A percentile compares a stretch with the other conserved stretches of the same genome.
These are phyloP conservation scores for Blastobotrys parvus DNA, from an alignment of 805 yeast genomes.

Conservation along the genomic window DNA sequence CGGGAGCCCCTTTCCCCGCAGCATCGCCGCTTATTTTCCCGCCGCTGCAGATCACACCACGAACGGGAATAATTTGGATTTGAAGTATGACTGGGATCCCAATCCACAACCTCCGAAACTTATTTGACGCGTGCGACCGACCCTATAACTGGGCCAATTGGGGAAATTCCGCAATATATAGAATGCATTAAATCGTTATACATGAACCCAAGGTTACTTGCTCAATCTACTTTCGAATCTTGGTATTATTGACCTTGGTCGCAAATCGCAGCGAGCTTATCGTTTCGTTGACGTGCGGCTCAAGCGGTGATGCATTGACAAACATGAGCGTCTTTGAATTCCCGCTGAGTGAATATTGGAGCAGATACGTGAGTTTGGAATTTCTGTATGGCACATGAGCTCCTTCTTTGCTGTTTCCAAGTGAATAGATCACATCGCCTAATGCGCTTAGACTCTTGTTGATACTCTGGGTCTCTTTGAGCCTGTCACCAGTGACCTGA, in stretches of 20 bases:
- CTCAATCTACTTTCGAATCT: conserved; percentile 12
- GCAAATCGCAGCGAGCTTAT: conserved; percentile 85
- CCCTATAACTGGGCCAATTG: too few relatives aligned
- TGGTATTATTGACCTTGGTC: conserved; percentile 35
- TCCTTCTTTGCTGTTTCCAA: conserved; percentile 35
- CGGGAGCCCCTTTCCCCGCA: too few relatives aligned
- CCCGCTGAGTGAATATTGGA: conserved; percentile 79
- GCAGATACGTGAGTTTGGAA: conserved; percentile 69
- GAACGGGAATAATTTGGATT: too few relatives aligned
- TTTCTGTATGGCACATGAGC: conserved; percentile 59
- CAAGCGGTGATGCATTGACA: conserved; percentile 72
- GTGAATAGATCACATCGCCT: conserved; percentile 80
- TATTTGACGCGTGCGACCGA: too few relatives aligned
- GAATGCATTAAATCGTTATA: too few relatives aligned
- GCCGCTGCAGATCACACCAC: too few relatives aligned
- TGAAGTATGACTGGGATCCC: too few relatives aligned
- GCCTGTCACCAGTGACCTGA: conserved; percentile 68
- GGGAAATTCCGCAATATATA: too few relatives aligned
- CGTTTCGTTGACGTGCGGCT: conserved; percentile 61
- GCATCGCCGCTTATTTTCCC: too few relatives aligned
- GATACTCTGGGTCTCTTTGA: conserved; percentile 81
- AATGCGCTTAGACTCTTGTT: conserved; percentile 80
- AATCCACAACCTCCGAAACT: too few relatives aligned
- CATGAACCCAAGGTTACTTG: too few relatives aligned
- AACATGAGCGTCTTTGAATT: conserved; percentile 87